phyloP scores from a whole-genome alignment of 2,329 filamentous ascomycete species.

The Fusarium longipes region DNA sequence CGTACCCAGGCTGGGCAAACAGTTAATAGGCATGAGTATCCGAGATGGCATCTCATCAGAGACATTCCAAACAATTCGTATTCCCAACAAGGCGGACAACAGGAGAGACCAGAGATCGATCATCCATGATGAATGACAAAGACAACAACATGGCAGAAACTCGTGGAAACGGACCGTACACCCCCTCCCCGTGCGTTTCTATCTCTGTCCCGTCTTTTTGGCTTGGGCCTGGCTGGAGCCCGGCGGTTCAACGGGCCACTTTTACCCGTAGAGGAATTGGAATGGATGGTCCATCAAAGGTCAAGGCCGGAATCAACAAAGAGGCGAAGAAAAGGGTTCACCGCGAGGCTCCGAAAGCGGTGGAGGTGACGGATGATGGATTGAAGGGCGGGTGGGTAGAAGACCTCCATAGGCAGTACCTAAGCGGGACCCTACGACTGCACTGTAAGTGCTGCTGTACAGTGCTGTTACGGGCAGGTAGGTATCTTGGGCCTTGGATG shows the following conservation, averaged over 20 bases:
- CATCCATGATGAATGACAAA: conserved; percentile 17
- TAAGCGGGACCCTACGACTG: background rate
- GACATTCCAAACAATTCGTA: conserved; percentile 1
- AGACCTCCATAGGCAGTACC: too few relatives aligned
- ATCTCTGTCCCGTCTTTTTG: conserved; percentile 12
- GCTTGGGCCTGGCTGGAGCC: background rate
- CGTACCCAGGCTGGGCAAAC: background rate
- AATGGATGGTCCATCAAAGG: conserved; percentile 36
- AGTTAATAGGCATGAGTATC: background rate
- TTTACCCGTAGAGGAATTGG: conserved; percentile 43
- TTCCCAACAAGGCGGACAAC: background rate
- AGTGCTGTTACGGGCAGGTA: background rate
- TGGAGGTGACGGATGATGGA: conserved; percentile 34
- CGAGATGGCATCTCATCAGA: background rate
- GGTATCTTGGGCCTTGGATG: background rate
- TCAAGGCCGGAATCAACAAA: conserved; percentile 26
- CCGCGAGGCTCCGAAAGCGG: conserved; percentile 49
- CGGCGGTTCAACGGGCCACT: conserved; percentile 38
- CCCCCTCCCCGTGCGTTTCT: conserved; percentile 27
- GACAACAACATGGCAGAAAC: conserved; percentile 33
- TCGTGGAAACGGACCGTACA: conserved; percentile 36
- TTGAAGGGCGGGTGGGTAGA: background rate
- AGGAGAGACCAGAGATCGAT: background rate
- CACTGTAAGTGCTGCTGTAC: background rate
- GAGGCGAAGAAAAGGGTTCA: conserved; percentile 17